Conservation (phyloP, 2,329 filamentous ascomycete species). For the Trichoderma cornu-damae region DNA sequence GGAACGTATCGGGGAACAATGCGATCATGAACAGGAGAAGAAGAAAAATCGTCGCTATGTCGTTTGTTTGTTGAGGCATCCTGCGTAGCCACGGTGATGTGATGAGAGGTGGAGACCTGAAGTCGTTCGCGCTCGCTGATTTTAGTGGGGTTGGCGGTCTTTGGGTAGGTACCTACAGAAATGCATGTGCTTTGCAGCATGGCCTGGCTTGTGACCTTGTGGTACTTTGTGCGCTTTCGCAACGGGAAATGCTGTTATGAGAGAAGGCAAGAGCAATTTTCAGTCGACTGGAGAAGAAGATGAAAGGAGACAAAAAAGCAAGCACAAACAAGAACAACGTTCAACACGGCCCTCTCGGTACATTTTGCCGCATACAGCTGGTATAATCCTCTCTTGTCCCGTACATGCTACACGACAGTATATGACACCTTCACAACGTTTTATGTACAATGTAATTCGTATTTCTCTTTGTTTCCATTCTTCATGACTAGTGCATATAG, state of each 20-base stretch:
- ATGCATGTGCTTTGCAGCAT: neutral
- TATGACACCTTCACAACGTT: neutral
- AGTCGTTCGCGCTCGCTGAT: neutral
- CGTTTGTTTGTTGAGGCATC: slow-evolving; percentile 39
- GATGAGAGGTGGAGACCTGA: slow-evolving; percentile 26
- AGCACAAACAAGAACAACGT: too few relatives aligned
- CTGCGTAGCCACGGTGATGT: slow-evolving; percentile 21
- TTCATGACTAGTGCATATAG: slow-evolving; percentile 14
- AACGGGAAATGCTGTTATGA: neutral
- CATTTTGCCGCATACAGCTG: too few relatives aligned
- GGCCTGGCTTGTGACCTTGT: neutral
- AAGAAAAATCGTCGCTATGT: slow-evolving; percentile 42
- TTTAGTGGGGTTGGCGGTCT: slow-evolving; percentile 16
- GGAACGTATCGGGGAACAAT: slow-evolving; percentile 51
- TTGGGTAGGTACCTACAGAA: neutral
- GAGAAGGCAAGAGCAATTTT: neutral
- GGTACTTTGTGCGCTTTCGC: too few relatives aligned
- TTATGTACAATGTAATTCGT: slow-evolving; percentile 16
- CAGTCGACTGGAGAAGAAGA: too few relatives aligned
- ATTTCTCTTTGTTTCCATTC: slow-evolving; percentile 2
- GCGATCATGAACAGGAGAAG: slow-evolving; percentile 42
- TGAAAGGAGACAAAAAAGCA: neutral
- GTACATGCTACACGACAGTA: neutral
- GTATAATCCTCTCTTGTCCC: neutral
- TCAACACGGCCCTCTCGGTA: too few relatives aligned